These are phyloP conservation scores for Schoenoplectus triqueter DNA, from an alignment of 202 grass and related monocot genomes.

Conservation along the genomic window DNA sequence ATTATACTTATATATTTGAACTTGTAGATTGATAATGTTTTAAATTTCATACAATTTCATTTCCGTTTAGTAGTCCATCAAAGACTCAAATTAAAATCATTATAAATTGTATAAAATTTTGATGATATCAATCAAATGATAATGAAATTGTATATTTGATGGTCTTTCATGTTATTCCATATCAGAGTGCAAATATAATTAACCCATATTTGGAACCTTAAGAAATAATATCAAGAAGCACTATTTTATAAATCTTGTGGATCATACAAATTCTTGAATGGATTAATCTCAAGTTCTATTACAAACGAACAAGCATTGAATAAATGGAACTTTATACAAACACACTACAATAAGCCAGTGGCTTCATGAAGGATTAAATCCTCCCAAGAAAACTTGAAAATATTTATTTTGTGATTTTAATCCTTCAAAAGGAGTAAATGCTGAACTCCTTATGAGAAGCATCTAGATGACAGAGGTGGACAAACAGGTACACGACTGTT, in stretches of 20 bases:
- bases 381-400: not conserved
- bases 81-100: too few relatives aligned
- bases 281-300: slow-evolving; percentile 7
- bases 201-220: not conserved
- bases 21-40: too few relatives aligned
- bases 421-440: not conserved
- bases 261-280: slow-evolving; percentile 22
- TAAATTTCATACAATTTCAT: too few relatives aligned
- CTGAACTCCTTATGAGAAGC: not conserved
- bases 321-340: slow-evolving; percentile 9
- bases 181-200: not conserved
- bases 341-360: not conserved
- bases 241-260: not conserved
- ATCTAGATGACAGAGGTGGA: not conserved
- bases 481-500: not conserved
- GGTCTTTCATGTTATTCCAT: not conserved
- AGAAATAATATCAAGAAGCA: not conserved
- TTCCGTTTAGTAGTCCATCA: too few relatives aligned
- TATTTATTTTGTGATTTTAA: not conserved
- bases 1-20: too few relatives aligned
- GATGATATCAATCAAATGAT: too few relatives aligned
- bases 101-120: too few relatives aligned
- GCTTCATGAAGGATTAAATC: not conserved
- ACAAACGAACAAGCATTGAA: slow-evolving; percentile 31
- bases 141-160: too few relatives aligned